Conservation (phyloP, 352 stramenopile genomes). For the Globisporangium acanthophoron region DNA sequence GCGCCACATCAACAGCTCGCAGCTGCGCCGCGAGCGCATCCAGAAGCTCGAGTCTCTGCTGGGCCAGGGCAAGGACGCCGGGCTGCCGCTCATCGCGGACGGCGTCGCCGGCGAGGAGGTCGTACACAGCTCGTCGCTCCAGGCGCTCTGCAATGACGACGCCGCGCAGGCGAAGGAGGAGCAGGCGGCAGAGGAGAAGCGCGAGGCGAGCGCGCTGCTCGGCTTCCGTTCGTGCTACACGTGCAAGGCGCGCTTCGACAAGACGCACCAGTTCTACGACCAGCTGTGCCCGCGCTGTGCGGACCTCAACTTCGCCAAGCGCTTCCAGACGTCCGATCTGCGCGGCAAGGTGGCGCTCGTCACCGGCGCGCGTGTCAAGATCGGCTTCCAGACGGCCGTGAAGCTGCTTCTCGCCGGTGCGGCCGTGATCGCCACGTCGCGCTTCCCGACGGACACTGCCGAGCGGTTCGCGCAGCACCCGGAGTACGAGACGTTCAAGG, state of each 20-base stretch:
- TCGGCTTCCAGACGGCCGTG: slow-evolving; percentile 93
- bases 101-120: slow-evolving; percentile 74
- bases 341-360: slow-evolving; percentile 90
- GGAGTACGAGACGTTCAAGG: slow-evolving; percentile 92
- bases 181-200: slow-evolving; percentile 36
- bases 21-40: slow-evolving; percentile 86
- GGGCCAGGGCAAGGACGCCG: slow-evolving; percentile 70
- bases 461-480: slow-evolving; percentile 87
- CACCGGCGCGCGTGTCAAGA: slow-evolving; percentile 96
- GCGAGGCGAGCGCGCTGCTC: slow-evolving; percentile 55
- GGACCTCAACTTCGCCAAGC: slow-evolving; percentile 93
- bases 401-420: slow-evolving; percentile 92
- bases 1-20: slow-evolving; percentile 92
- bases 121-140: slow-evolving; percentile 50
- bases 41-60: slow-evolving; percentile 90
- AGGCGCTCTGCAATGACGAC: slow-evolving; percentile 59
- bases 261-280: slow-evolving; percentile 96
- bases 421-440: slow-evolving; percentile 92
- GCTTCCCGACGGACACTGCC: slow-evolving; percentile 92
- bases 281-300: slow-evolving; percentile 94
- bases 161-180: slow-evolving; percentile 44
- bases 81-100: slow-evolving; percentile 89
- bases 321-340: slow-evolving; percentile 89
- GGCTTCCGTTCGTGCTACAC: slow-evolving; percentile 94
- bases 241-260: slow-evolving; percentile 93